Base-by-base conservation (phyloP, 257 asterid genomes). In the Solanum appendiculatum region DNA sequence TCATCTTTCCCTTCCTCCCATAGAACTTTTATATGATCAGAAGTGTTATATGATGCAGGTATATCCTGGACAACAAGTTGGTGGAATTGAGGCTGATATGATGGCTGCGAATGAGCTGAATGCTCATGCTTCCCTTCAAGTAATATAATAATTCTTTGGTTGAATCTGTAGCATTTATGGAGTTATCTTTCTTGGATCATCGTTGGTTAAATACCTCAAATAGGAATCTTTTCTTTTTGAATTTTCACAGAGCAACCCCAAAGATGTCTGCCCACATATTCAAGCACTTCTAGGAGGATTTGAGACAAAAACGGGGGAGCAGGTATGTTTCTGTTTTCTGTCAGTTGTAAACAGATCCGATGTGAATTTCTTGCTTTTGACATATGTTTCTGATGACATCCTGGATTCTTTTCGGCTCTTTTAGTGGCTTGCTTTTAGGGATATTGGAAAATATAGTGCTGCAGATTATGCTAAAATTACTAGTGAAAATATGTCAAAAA, bases 81-180 rank as follows among this genome's bases (percentile, higher is more conserved):
- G 98, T 60, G 98, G 99, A 58, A 36, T 48, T 29, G 98, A 95
- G 90, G 96, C 99, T 42, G 99, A 96, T 86, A 77, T 90, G 91
- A 94, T 96, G 98, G 99, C 99, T 90, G 95, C 99, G 21, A 96
- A 96, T 91, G 99, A 96, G 94, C 94, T 96, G 66, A 87, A 92
- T 40, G 95, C 98, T 72, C 99, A 96, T 89, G 94, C 96, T 88
- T 93, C 92, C 86, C 98, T 95, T 88, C 99, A 94, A 88, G 98
- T 93, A 94, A 25, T 80, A 88, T 87, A 27, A 63, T 46, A 46
- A 3, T 75, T 87, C 42, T 84, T 70, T 51, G 69, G 60, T 87
- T 69, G 36, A 29, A 40, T 11, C 15, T 60, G 39, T 39, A 42
- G 69, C 36, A 72, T 54, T 48, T 25, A 31, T n/a, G n/a, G 20